Evolutionary conservation across 306 rosid species (phyloP), one percentile per base, ranked within the genome.

Genomic region (Cicer yamashitae): DNA sequence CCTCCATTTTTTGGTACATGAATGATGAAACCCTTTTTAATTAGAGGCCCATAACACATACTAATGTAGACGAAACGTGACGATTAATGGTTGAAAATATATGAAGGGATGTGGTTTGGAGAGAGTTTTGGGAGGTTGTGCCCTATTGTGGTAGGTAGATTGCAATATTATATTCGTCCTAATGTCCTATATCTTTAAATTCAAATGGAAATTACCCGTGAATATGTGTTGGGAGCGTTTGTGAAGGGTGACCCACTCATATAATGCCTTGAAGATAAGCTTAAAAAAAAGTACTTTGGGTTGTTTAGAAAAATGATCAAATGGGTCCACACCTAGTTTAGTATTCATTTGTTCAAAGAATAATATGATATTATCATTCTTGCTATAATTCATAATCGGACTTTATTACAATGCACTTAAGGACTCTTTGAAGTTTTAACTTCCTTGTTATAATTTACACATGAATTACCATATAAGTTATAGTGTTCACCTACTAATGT

Each of bases 141-240:
- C 12, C 34, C 34, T 48, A 7, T 67, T 67, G 80, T 67, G 78
- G 73, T 68, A 40, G 88, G 88, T 69, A 74, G 47, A 74, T 77
- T 72, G 70, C 67, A 69, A 70, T 77, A 82, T 77, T 71, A 56
- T 62, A 45, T 75, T 70, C 57, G 84, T 69, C 69, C 30, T 25
- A 25, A 25, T 25, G 30, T 25, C 30, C 68, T 10, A 11, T 71
- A 14, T 64, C 67, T 48, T 82, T 82, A 77, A 82, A 65, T 82
- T 72, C 52, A 77, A 82, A 10, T 76, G 69, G 71, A 52, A 86
- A 87, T 79, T 68, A 69, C 90, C 81, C 84, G 90, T 82, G 90
- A 84, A 64, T 48, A 45, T 65, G 81, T 37, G 84, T 39, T 39
- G 22, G 70, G 79, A 82, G 86, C 84, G 79, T 82, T 67, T 5